Evolutionary conservation across 129 eudicot genomes (phyloP).

Genomic region (Centrapalus pauciflorus): DNA sequence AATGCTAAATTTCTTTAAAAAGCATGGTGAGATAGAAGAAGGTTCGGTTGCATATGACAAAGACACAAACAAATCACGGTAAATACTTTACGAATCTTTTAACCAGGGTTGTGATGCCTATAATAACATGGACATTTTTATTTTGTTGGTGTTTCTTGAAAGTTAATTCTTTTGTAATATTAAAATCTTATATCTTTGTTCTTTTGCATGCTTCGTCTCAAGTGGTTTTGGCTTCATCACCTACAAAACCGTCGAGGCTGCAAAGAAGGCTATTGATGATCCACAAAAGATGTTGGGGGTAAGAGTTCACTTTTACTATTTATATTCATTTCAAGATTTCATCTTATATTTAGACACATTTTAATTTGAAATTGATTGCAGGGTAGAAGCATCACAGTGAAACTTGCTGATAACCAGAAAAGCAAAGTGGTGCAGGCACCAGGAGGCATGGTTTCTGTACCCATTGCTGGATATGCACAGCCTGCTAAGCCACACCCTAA

Average conservation of each 20-base stretch:
- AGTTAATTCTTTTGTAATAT: background rate
- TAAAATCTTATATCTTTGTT: background rate
- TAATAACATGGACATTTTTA: background rate
- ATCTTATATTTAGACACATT: too few species aligned
- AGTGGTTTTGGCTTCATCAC: constrained; percentile 83
- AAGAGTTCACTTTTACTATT: background rate
- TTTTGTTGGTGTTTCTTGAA: background rate
- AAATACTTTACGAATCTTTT: background rate
- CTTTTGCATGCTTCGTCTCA: constrained; percentile 13
- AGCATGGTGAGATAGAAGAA: constrained; percentile 70
- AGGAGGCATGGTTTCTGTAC: constrained; percentile 39
- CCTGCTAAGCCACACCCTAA: constrained; percentile 18
- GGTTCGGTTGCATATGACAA: constrained; percentile 83
- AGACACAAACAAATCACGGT: constrained; percentile 66
- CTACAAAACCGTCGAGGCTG: constrained; percentile 62
- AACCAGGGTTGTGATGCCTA: background rate
- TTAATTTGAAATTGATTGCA: constrained; percentile 10
- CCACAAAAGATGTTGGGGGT: constrained; percentile 70
- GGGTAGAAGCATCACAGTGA: constrained; percentile 62
- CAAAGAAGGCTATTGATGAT: constrained; percentile 67
- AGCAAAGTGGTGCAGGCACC: constrained; percentile 33
- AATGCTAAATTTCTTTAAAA: constrained; percentile 45
- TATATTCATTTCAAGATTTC: background rate
- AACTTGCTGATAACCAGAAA: constrained; percentile 64
- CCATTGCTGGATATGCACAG: constrained; percentile 31